Evolutionary conservation across 148 eudicot species (phyloP).

Genomic region (Simmondsia chinensis): DNA sequence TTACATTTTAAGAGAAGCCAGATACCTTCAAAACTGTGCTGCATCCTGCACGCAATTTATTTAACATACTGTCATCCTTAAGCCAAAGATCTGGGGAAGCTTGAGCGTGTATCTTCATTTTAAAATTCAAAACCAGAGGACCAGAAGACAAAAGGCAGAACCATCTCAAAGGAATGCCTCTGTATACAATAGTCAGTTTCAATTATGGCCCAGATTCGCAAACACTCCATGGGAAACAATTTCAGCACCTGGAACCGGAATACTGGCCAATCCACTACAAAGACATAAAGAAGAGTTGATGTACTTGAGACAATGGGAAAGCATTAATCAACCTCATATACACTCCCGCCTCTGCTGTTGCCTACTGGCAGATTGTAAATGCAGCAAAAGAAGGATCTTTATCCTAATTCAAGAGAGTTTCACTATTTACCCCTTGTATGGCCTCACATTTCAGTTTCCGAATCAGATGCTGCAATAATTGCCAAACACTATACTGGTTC

Average conservation of each 20-base stretch:
- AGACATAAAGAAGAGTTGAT: background rate
- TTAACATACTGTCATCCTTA: background rate
- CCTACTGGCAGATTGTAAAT: constrained; percentile 1
- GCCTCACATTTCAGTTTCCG: no score
- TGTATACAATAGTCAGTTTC: no score
- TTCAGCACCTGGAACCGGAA: background rate
- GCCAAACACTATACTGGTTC: no score
- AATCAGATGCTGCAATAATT: no score
- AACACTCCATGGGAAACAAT: background rate
- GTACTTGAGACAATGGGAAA: background rate
- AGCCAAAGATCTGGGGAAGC: background rate
- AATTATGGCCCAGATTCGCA: no score
- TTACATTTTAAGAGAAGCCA: no score
- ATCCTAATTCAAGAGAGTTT: no score
- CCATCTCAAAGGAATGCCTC: no score
- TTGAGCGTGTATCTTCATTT: background rate
- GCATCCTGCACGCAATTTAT: background rate
- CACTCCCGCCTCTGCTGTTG: background rate
- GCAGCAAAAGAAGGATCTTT: constrained; percentile 3
- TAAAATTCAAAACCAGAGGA: no score
- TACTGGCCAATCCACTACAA: background rate
- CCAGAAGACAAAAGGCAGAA: no score
- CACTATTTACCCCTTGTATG: no score
- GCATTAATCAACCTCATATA: background rate
- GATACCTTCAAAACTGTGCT: no score